phyloP scores from a whole-genome alignment of 768 basidiomycete genomes.

The Thelephora aurantiotincta region DNA sequence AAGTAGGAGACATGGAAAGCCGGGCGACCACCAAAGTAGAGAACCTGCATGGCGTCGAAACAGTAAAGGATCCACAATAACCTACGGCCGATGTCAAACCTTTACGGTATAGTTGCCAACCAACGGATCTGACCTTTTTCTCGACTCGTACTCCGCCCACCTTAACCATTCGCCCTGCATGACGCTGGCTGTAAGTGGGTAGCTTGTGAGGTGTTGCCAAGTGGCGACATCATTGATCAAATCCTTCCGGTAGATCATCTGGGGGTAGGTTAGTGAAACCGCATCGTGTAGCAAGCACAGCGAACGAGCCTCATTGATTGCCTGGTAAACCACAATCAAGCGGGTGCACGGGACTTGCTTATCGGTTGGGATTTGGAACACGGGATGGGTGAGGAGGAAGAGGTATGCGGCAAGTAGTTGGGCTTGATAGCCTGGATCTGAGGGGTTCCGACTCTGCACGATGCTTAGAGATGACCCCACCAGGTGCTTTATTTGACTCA shows the following conservation, averaged over 20 bases:
- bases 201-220: not conserved
- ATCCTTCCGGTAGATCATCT: not conserved
- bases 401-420: not conserved
- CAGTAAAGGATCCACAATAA: not conserved
- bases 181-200: not conserved
- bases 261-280: not conserved
- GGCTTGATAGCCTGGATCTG: not conserved
- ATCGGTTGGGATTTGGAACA: not conserved
- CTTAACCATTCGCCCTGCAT: not conserved
- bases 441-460: not conserved
- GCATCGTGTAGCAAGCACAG: not conserved
- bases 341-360: too few relatives aligned
- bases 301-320: not conserved
- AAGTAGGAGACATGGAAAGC: not conserved
- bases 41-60: not conserved
- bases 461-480: not conserved
- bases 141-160: not conserved
- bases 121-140: not conserved
- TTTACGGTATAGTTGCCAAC: too few relatives aligned
- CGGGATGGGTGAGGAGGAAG: not conserved
- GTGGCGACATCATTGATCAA: not conserved
- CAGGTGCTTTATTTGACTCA: not conserved
- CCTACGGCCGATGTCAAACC: not conserved
- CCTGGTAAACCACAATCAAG: not conserved
- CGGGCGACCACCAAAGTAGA: not conserved